Base-by-base conservation (phyloP, 768 basidiomycete genomes). In the Paxillus ammoniavirescens region DNA sequence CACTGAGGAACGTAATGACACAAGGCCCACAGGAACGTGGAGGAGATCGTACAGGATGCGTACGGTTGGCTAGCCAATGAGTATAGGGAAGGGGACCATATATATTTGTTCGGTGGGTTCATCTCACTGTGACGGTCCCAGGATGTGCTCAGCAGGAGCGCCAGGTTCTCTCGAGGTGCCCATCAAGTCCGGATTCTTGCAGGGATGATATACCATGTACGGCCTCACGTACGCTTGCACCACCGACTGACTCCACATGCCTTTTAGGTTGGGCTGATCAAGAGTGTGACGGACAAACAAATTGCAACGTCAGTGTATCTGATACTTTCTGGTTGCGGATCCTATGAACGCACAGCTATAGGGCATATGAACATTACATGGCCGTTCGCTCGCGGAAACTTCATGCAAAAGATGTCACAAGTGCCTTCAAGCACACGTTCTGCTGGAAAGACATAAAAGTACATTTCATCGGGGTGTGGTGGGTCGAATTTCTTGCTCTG, bases 391-490 rank as follows among this genome's bases (percentile, higher is more conserved):
- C 55, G 5, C 42, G 52, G 41, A 65, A 53, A 33, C 55, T 54
- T 15, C 66, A 58, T 53, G 50, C 64, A 23, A 56, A 50, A 53
- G 58, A 49, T 44, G 60, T 55, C 17, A 59, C 52, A 3, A 54
- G 38, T 46, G 63, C 57, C 17, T 82, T 81, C 65, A 81, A 78
- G 64, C 67, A 69, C 13, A 71, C 77, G 0, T 80, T 80, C 53
- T 79, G 75, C 3, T 65, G 65, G 65, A 70, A 72, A 28, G 68
- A 72, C 36, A 71, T 78, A 1, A 56, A 64, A 21, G 73, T 82
- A 6, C 76, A 82, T 35, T 82, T 82, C 43, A 67, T 83, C 23
- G 82, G 82, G 1, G 75, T 78, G 10, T 82, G 79, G 81, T 80
- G 53, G 13, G 74, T 60, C 21, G 4, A 10, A 18, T 28, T 18